Conservation (phyloP, 495 filamentous ascomycete genomes). For the Articulospora tetracladia region DNA sequence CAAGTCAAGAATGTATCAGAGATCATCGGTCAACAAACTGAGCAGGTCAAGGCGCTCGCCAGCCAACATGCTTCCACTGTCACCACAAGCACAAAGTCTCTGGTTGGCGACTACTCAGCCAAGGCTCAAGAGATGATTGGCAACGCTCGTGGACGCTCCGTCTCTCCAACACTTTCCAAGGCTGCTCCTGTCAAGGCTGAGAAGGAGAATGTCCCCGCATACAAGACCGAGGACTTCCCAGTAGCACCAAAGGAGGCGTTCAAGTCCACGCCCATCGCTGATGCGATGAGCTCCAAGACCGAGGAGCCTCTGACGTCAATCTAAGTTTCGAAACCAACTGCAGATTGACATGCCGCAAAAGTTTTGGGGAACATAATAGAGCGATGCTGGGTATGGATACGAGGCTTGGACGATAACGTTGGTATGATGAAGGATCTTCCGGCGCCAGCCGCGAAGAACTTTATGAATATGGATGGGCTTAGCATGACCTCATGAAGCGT, state of each 20-base stretch:
- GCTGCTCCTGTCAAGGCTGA: conserved; percentile 24
- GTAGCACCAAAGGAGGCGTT: conserved; percentile 49
- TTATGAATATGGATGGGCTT: conserved; percentile 7
- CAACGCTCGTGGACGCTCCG: conserved; percentile 45
- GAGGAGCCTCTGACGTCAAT: conserved; percentile 21
- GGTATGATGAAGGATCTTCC: background rate
- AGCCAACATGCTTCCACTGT: conserved; percentile 77
- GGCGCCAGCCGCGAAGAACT: background rate
- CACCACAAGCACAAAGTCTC: conserved; percentile 71
- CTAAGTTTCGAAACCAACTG: conserved; percentile 10
- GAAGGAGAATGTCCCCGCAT: conserved; percentile 30
- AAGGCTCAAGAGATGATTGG: conserved; percentile 78
- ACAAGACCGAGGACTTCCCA: conserved; percentile 52
- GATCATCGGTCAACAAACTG: conserved; percentile 76
- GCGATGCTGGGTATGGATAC: background rate
- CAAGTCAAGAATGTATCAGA: conserved; percentile 69
- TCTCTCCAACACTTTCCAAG: conserved; percentile 27
- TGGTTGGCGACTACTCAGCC: conserved; percentile 76
- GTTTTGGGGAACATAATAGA: background rate
- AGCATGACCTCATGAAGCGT: conserved; percentile 7
- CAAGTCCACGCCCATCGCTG: conserved; percentile 15
- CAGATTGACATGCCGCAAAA: background rate
- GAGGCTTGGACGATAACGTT: background rate
- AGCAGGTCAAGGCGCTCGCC: conserved; percentile 74
- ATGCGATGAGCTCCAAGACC: background rate